Evolutionary conservation across 2,329 filamentous ascomycete genomes (phyloP).

Genomic region (Penicillium sclerotigenum): DNA sequence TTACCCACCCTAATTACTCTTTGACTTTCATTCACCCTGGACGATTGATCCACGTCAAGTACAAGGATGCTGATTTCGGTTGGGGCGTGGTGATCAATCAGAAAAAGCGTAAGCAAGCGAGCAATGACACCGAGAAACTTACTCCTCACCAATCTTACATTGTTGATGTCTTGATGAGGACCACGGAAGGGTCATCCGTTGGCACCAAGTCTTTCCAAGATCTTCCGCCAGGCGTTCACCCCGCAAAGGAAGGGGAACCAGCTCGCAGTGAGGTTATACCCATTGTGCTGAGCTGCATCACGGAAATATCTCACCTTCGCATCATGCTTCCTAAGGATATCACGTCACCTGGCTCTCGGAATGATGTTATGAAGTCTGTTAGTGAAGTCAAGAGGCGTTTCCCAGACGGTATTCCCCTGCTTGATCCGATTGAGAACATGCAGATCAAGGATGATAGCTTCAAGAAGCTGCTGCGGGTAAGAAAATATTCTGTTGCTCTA

Average conservation of each 20-base stretch:
- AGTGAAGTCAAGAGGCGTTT: slow-evolving; percentile 82
- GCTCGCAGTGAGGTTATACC: slow-evolving; percentile 79
- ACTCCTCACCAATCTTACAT: slow-evolving; percentile 74
- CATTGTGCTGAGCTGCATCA: slow-evolving; percentile 79
- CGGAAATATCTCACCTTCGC: slow-evolving; percentile 77
- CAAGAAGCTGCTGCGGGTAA: slow-evolving; percentile 74
- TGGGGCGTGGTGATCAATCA: slow-evolving; percentile 89
- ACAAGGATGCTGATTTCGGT: slow-evolving; percentile 77
- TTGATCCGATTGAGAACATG: slow-evolving; percentile 97
- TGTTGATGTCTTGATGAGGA: slow-evolving; percentile 73
- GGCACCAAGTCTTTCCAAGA: slow-evolving; percentile 61
- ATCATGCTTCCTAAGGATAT: slow-evolving; percentile 80
- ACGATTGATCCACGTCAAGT: slow-evolving; percentile 82
- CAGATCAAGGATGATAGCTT: slow-evolving; percentile 87
- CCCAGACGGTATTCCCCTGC: slow-evolving; percentile 80
- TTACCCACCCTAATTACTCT: slow-evolving; percentile 86
- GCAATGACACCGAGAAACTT: slow-evolving; percentile 64
- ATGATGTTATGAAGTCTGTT: slow-evolving; percentile 64
- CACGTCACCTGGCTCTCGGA: slow-evolving; percentile 64
- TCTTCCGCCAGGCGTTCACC: slow-evolving; percentile 60
- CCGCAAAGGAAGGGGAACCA: slow-evolving; percentile 60
- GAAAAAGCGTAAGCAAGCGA: slow-evolving; percentile 61
- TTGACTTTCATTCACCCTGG: slow-evolving; percentile 80
- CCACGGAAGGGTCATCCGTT: slow-evolving; percentile 54
- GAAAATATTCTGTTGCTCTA: slow-evolving; percentile 18